phyloP scores from a whole-genome alignment of 495 filamentous ascomycete genomes.

The Hypoxylon trugodes region DNA sequence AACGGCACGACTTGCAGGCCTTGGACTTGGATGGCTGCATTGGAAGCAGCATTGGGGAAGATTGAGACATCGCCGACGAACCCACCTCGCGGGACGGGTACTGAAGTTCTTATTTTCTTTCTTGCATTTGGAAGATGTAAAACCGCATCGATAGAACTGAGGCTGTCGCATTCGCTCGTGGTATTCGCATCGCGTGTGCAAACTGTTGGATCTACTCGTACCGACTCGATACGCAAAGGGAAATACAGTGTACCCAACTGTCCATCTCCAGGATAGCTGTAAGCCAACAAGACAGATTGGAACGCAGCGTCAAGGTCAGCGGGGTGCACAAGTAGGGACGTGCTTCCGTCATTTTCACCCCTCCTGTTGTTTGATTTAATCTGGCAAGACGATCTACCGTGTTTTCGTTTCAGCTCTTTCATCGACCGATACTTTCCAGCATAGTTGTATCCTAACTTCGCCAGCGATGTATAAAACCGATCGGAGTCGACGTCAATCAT shows the following conservation, averaged over 20 bases:
- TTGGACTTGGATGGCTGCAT: not conserved
- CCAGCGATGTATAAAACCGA: not conserved
- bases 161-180: too few species aligned
- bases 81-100: too few species aligned
- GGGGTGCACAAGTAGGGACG: conserved; percentile 39
- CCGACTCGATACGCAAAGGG: conserved; percentile 28
- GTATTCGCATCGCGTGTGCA: too few species aligned
- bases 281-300: conserved; percentile 40
- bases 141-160: too few species aligned
- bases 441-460: not conserved
- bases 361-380: not conserved
- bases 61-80: too few species aligned
- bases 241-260: conserved; percentile 34
- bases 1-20: not conserved
- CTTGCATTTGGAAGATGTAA: too few species aligned
- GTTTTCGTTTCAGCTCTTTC: not conserved
- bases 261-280: conserved; percentile 33
- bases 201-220: conserved; percentile 26
- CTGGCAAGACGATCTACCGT: not conserved
- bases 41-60: too few species aligned
- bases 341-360: not conserved
- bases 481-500: not conserved
- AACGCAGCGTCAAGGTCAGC: conserved; percentile 41
- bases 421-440: not conserved
- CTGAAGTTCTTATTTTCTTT: too few species aligned